Evolutionary conservation across 371 early-diverging fungal species (phyloP), one percentile per base, ranked within the genome.

Genomic region (Mortierella sp.): DNA sequence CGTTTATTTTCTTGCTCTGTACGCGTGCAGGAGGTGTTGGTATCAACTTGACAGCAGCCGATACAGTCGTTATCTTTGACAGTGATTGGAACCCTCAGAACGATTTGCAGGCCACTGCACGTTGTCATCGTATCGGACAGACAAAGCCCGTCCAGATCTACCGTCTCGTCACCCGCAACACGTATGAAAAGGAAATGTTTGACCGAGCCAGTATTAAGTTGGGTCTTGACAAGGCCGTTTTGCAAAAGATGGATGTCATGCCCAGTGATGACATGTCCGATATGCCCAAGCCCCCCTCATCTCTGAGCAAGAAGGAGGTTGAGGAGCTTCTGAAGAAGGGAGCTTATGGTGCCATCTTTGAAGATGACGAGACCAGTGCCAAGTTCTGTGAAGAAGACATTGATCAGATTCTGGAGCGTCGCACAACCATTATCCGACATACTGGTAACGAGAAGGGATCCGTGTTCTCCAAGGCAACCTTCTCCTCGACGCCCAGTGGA

Each of bases 31-130:
- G 98, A 71, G 98, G 98, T 52, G 93, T 96, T 9, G 99, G 99
- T 58, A 94, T 99, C 71, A 99, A 98, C 75, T 84, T 99, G 79
- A 95, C 84, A 30, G 95, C 95, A 18, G 98, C 99, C 9, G 97
- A 97, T 80, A 97, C 97, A 0, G 96, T 96, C 63, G 94, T 98
- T 59, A 96, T 98, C 62, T 97, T 92, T 83, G 98, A 99, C 84
- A 93, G 93, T 66, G 98, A 99, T 76, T 98, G 97, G 97, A 99
- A 98, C 82, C 98, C 98, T 19, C 97, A 97, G 82, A 96, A 95
- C 80, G 99, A 99, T 82, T 77, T 97, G 63, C 98, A 99, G 83
- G 99, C 99, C 1, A 93, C 96, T 75, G 94, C 94, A 15, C 89
- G 98, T 65, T 95, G 94, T 64, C 97, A 97, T 84, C 91, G 98